phyloP scores from a whole-genome alignment of 2,329 filamentous ascomycete genomes.

The Pseudogymnoascus sp. region DNA sequence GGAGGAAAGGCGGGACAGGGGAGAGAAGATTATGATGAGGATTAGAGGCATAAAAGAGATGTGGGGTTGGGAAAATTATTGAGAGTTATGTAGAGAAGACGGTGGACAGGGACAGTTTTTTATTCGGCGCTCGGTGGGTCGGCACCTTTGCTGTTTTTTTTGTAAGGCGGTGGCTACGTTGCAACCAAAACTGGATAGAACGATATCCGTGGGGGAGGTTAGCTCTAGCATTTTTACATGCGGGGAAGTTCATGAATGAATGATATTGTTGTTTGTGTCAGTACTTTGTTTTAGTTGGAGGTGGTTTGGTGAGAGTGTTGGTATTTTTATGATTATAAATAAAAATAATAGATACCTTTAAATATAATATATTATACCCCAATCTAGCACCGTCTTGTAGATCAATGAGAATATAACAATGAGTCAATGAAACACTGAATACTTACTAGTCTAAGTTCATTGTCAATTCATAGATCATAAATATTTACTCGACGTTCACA shows the following conservation, averaged over 20 bases:
- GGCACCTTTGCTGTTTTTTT: conserved; percentile 5
- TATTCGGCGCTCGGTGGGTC: conserved; percentile 3
- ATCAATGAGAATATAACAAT: background rate
- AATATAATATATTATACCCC: background rate
- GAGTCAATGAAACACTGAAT: background rate
- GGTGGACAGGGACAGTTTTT: conserved; percentile 2
- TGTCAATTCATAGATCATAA: background rate
- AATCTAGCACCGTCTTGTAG: too few species aligned
- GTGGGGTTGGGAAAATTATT: background rate
- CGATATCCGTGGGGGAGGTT: background rate
- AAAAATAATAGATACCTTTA: background rate
- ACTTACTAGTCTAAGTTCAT: background rate
- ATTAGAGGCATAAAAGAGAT: background rate
- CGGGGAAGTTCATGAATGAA: background rate
- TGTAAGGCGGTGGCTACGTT: background rate
- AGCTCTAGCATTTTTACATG: conserved; percentile 1
- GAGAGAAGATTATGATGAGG: conserved; percentile 6
- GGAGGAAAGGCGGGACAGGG: background rate
- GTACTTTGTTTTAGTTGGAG: background rate
- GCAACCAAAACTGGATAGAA: conserved; percentile 5
- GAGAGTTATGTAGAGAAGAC: background rate
- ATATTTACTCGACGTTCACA: background rate
- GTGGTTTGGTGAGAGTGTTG: background rate
- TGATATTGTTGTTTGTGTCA: background rate
- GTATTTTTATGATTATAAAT: background rate